A percentile compares a stretch with the other conserved stretches of the same genome.
Evolutionary conservation across 192 early-diverging fungal genomes (phyloP).

Genomic region (Umbelopsis isabellina): DNA sequence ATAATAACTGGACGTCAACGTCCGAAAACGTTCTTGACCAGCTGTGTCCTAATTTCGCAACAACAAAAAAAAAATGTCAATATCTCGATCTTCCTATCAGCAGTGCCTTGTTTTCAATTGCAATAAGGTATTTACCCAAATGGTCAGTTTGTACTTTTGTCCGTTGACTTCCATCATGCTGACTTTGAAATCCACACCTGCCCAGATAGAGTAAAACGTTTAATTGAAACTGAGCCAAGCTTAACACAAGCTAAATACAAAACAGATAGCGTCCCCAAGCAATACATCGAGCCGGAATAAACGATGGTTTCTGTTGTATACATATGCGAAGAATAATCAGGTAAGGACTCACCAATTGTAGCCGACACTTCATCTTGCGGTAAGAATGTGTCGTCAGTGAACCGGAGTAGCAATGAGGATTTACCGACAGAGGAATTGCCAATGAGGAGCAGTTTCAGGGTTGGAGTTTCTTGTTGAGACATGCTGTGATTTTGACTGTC

Average conservation of each 20-base stretch:
- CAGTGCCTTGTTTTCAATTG: background rate
- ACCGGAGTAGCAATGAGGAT: slow-evolving; percentile 88
- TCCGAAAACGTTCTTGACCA: slow-evolving; percentile 98
- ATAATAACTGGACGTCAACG: slow-evolving; percentile 97
- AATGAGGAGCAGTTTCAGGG: slow-evolving; percentile 93
- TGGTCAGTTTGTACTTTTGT: slow-evolving; percentile 93
- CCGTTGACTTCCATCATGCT: slow-evolving; percentile 84
- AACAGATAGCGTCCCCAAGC: background rate
- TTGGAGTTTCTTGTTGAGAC: slow-evolving; percentile 50
- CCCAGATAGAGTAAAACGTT: background rate
- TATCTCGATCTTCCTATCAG: background rate
- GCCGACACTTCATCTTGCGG: slow-evolving; percentile 90
- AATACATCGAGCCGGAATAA: background rate
- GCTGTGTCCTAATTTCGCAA: slow-evolving; percentile 84
- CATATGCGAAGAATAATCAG: background rate
- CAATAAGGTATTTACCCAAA: slow-evolving; percentile 71
- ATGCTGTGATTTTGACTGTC: slow-evolving; percentile 7
- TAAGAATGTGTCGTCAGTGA: slow-evolving; percentile 93
- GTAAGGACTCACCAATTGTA: slow-evolving; percentile 66
- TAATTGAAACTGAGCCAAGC: slow-evolving; percentile 13
- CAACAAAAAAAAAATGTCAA: background rate
- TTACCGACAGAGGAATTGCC: slow-evolving; percentile 97
- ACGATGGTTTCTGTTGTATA: background rate
- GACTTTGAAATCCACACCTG: slow-evolving; percentile 98
- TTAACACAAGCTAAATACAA: background rate